phyloP scores from a whole-genome alignment of 805 yeast species.

The Wickerhamiella azymoides region DNA sequence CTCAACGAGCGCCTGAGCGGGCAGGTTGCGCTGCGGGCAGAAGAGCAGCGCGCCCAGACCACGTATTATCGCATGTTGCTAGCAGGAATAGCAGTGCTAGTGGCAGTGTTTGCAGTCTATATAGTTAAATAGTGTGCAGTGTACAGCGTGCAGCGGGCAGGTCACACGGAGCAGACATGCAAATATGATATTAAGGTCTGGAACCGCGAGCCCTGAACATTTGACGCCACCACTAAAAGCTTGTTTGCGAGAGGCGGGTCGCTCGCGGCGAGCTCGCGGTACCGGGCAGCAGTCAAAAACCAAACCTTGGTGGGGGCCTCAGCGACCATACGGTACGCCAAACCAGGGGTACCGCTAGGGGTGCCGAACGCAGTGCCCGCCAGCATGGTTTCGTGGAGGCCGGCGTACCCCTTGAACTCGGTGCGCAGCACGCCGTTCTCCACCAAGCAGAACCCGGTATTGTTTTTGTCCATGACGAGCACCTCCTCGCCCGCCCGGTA shows the following conservation, averaged over 20 bases:
- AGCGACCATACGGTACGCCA: constrained; percentile 38
- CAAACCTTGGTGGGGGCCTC: constrained; percentile 56
- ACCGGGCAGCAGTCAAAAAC: constrained; percentile 39
- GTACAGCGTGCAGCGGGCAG: not conserved
- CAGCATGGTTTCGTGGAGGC: constrained; percentile 39
- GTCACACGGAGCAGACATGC: constrained; percentile 33
- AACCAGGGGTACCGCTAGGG: constrained; percentile 27
- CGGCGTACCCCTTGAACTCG: constrained; percentile 22
- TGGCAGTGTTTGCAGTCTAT: constrained; percentile 8
- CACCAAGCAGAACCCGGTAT: constrained; percentile 46
- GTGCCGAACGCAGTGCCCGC: constrained; percentile 72
- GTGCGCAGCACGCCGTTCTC: constrained; percentile 21
- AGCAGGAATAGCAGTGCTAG: constrained; percentile 9
- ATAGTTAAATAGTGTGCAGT: not conserved
- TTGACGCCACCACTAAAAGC: constrained; percentile 44
- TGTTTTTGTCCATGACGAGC: constrained; percentile 34
- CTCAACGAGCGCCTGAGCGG: constrained; percentile 16
- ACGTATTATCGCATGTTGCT: constrained; percentile 8
- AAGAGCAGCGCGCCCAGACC: constrained; percentile 12
- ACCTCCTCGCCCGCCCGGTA: constrained; percentile 32
- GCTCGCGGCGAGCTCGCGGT: constrained; percentile 29
- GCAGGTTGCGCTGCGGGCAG: constrained; percentile 16
- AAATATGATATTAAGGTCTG: constrained; percentile 66
- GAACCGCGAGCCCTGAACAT: constrained; percentile 54
- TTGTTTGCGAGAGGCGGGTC: constrained; percentile 52